phyloP scores from a whole-genome alignment of 129 eudicot species.

The Flaveria bidentis region DNA sequence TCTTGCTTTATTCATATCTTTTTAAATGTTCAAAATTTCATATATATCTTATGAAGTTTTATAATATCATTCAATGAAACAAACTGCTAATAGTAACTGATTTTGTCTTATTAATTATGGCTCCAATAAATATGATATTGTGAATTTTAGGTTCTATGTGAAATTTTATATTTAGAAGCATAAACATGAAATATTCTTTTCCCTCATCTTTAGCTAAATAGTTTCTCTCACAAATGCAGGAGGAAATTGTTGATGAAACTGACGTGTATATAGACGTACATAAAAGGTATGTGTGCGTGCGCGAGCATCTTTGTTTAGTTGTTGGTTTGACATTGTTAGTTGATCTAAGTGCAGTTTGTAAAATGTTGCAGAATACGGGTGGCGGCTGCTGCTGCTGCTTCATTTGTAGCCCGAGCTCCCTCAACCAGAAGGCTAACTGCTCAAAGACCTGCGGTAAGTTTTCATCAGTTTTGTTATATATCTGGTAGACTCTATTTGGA shows the following conservation, averaged over 20 bases:
- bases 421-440: constrained; percentile 58
- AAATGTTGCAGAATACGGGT: constrained; percentile 78
- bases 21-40: background rate
- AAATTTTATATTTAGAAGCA: background rate
- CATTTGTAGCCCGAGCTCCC: constrained; percentile 84
- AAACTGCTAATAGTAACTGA: background rate
- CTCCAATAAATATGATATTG: background rate
- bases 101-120: background rate
- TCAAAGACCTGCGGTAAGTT: constrained; percentile 61
- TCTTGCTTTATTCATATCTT: constrained; percentile 10
- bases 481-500: background rate
- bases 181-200: background rate
- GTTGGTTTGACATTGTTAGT: background rate
- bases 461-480: background rate
- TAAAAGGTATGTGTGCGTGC: constrained; percentile 63
- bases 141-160: background rate
- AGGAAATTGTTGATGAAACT: constrained; percentile 98
- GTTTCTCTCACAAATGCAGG: constrained; percentile 49
- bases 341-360: background rate
- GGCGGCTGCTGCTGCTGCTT: constrained; percentile 92
- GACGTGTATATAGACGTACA: constrained; percentile 93
- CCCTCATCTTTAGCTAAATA: constrained; percentile 1
- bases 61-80: background rate
- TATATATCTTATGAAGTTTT: background rate
- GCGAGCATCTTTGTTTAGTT: background rate